Evolutionary conservation across 768 basidiomycete genomes (phyloP).

Genomic region (Agaricus subrufescens): DNA sequence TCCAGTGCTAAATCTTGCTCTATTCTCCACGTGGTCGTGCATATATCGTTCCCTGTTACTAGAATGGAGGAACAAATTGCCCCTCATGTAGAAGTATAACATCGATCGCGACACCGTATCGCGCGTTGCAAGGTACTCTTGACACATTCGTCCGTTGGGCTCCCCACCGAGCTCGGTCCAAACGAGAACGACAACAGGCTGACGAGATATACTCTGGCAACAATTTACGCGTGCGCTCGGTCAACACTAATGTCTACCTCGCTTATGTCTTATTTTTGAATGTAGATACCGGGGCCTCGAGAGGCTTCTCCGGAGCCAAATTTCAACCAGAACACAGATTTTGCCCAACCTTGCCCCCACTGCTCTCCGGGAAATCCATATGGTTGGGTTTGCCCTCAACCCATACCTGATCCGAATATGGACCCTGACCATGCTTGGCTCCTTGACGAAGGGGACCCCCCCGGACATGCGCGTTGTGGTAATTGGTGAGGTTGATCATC

Average conservation of each 20-base stretch:
- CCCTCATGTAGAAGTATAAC: conserved; percentile 76
- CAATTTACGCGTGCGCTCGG: conserved; percentile 54
- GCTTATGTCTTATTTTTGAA: not conserved
- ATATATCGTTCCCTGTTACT: conserved; percentile 11
- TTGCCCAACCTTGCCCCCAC: conserved; percentile 76
- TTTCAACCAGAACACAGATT: conserved; percentile 58
- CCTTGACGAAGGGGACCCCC: conserved; percentile 71
- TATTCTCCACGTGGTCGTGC: not conserved
- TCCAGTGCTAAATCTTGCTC: not conserved
- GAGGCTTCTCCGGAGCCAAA: conserved; percentile 76
- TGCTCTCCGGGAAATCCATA: conserved; percentile 64
- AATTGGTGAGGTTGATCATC: conserved; percentile 57
- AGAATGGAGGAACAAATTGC: conserved; percentile 86
- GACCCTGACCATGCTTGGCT: conserved; percentile 75
- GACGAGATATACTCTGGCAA: conserved; percentile 72
- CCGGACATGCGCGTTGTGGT: conserved; percentile 77
- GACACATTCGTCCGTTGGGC: conserved; percentile 68
- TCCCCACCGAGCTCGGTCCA: conserved; percentile 62
- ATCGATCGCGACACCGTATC: conserved; percentile 64
- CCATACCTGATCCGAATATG: conserved; percentile 64
- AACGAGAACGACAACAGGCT: conserved; percentile 73
- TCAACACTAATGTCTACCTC: not conserved
- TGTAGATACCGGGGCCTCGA: conserved; percentile 69
- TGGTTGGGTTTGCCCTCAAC: conserved; percentile 80
- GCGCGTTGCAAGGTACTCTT: conserved; percentile 66